phyloP scores from a whole-genome alignment of 495 filamentous ascomycete genomes.

The Lasiosphaeria miniovina region DNA sequence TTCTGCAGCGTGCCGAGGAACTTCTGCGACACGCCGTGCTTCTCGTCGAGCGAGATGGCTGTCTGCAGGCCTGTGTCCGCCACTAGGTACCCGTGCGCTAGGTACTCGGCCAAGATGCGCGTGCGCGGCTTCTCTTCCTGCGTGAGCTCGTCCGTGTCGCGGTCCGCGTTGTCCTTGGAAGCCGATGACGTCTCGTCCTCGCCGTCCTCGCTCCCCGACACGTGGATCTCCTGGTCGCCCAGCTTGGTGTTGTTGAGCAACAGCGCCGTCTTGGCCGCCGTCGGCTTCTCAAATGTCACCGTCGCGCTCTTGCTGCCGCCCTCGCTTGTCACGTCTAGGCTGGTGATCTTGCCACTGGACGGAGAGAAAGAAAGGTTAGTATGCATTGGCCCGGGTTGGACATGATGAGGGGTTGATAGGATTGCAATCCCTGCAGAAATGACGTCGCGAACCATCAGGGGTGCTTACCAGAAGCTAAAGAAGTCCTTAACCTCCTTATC shows the following conservation, averaged over 20 bases:
- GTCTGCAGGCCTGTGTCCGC: constrained; percentile 80
- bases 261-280: constrained; percentile 91
- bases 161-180: constrained; percentile 45
- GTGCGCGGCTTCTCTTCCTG: constrained; percentile 95
- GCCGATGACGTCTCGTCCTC: constrained; percentile 46
- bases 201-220: constrained; percentile 62
- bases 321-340: constrained; percentile 71
- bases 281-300: constrained; percentile 93
- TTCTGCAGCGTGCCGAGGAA: constrained; percentile 71
- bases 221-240: constrained; percentile 73
- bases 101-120: constrained; percentile 91
- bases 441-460: background rate
- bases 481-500: constrained; percentile 94
- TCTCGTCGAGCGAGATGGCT: constrained; percentile 84
- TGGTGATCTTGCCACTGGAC: constrained; percentile 82
- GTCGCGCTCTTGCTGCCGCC: constrained; percentile 70
- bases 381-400: background rate
- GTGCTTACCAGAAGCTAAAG: constrained; percentile 93
- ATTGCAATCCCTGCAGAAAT: background rate
- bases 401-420: background rate
- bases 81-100: constrained; percentile 87
- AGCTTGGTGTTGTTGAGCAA: constrained; percentile 95
- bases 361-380: constrained; percentile 23
- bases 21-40: constrained; percentile 76
- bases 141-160: constrained; percentile 65